phyloP scores from a whole-genome alignment of 805 yeast genomes.

The Starmerella apicola region DNA sequence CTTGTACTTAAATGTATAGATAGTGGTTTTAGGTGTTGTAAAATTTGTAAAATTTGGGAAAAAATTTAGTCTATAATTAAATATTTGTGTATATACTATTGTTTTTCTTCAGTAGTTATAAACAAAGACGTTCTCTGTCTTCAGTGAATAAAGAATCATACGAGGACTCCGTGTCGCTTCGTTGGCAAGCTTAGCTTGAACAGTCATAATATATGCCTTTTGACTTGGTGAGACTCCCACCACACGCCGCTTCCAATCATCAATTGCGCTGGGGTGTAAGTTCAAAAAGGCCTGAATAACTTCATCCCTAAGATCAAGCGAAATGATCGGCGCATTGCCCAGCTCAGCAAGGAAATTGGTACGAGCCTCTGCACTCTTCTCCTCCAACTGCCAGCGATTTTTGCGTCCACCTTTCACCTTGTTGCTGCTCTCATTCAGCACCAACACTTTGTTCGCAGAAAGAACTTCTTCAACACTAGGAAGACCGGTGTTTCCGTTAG shows the following conservation, averaged over 20 bases:
- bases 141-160: constrained; percentile 63
- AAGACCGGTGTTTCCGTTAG: too few relatives aligned
- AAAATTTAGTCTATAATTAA: too few relatives aligned
- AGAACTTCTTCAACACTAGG: neutral
- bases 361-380: constrained; percentile 53
- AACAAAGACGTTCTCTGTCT: constrained; percentile 56
- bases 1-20: too few relatives aligned
- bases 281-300: constrained; percentile 59
- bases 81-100: neutral
- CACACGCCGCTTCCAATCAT: constrained; percentile 60
- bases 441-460: constrained; percentile 25
- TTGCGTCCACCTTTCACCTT: constrained; percentile 57
- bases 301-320: constrained; percentile 71
- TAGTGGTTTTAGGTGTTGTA: too few relatives aligned
- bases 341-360: constrained; percentile 41
- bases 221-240: constrained; percentile 76
- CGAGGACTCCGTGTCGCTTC: constrained; percentile 61
- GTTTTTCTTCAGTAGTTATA: constrained; percentile 40
- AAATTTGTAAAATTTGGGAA: too few relatives aligned
- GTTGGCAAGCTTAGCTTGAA: constrained; percentile 55
- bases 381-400: constrained; percentile 71
- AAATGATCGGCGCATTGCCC: constrained; percentile 56
- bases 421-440: constrained; percentile 73
- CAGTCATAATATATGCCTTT: constrained; percentile 62
- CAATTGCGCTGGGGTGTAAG: constrained; percentile 24